A percentile compares a stretch with the other conserved stretches of the same genome.
Evolutionary conservation across 768 basidiomycete genomes (phyloP).

Genomic region (Kwoniella europaea): DNA sequence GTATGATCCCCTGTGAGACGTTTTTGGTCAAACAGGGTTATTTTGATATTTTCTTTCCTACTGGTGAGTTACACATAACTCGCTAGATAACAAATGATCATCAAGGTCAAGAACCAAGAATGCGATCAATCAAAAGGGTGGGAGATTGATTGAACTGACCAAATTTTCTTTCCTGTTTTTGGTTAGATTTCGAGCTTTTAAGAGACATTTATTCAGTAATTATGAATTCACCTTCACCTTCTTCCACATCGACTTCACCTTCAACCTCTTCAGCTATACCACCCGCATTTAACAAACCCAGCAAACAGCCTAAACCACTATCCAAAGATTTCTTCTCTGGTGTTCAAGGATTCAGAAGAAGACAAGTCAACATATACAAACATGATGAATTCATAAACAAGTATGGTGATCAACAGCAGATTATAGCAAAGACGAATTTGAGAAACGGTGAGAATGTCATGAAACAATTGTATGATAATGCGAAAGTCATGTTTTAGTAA

Average conservation of each 20-base stretch:
- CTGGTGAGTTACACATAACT: conserved; percentile 57
- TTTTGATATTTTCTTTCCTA: conserved; percentile 99
- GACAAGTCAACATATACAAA: conserved; percentile 78
- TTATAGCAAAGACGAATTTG: conserved; percentile 71
- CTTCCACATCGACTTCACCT: conserved; percentile 48
- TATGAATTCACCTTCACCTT: conserved; percentile 60
- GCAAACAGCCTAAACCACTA: conserved; percentile 13
- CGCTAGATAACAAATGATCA: too few species aligned
- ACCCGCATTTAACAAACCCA: conserved; percentile 59
- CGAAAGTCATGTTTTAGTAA: conserved; percentile 80
- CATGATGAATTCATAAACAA: conserved; percentile 87
- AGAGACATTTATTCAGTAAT: conserved; percentile 88
- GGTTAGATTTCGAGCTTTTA: conserved; percentile 70
- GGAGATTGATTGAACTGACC: too few species aligned
- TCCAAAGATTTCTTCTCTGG: conserved; percentile 61
- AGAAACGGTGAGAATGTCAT: conserved; percentile 86
- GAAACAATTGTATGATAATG: conserved; percentile 88
- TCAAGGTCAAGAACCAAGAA: too few species aligned
- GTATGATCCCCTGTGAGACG: conserved; percentile 85
- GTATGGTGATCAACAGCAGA: conserved; percentile 65
- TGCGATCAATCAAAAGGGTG: too few species aligned
- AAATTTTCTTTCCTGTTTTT: too few species aligned
- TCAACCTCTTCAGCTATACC: conserved; percentile 62
- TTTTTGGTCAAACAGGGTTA: conserved; percentile 91
- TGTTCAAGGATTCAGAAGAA: conserved; percentile 76